Base-by-base conservation (phyloP, 305 asterid species). In the Fraxinus sp. region DNA sequence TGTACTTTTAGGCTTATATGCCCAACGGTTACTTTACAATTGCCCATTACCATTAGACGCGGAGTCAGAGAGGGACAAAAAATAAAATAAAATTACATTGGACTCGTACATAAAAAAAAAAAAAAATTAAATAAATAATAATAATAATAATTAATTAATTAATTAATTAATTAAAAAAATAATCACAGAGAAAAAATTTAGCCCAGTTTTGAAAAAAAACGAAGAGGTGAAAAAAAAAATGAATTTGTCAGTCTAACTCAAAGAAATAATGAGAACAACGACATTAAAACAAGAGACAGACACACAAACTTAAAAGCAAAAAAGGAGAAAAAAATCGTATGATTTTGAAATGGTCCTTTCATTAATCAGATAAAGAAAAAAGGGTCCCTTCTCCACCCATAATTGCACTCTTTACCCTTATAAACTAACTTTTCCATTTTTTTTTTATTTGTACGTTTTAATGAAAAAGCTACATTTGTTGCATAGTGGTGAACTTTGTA, bases 261-360 rank as follows among this genome's bases (percentile, higher is more conserved):
- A 62, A 62, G 10, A 80, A 49, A 30, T 64, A 85, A 83, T 72
- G 30, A 64, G 87, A 85, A 81, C 81, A 80, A 82, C 37, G 66
- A 81, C 82, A 84, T 70, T 79, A 84, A 82, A 82, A 85, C 86
- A 88, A 84, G 89, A 83, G 87, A 85, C 83, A 84, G 81, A 78
- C 13, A 70, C 80, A 77, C 78, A 18, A 64, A 18, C 79, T 35
- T 52, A 71, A 77, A 70, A 14, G 14, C 1, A 39, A 2, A 35
- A 11, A 64, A 7, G 81, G 52, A 36, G 52, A 35, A 30, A 33
- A 30, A 59, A 79, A 59, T 18, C 30, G 9, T 33, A 24, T n/a
- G 37, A 37, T 72, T 30, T 41, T 11, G 22, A 81, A 71, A 79
- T 80, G 83, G 87, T 73, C 84, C 85, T 82, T 79, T 77, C 22